Conservation (phyloP, 2,329 filamentous ascomycete genomes). For the Ploettnerulaceae sp. region DNA sequence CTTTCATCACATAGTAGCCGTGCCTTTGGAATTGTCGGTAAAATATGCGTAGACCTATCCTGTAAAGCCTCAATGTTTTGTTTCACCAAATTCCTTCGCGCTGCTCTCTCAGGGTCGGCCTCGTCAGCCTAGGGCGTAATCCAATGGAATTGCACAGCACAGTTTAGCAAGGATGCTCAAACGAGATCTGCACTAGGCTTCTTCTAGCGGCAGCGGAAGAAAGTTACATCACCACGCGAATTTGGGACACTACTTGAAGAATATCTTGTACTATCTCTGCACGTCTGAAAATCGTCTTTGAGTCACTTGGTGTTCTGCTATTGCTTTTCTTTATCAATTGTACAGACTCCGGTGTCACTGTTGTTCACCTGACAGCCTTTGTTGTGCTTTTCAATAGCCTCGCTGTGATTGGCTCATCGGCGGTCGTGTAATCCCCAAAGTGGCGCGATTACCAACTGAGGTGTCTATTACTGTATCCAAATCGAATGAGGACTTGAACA, state of each 20-base stretch:
- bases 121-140: slow-evolving; percentile 7
- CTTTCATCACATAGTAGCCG: slow-evolving; percentile 30
- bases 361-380: background rate
- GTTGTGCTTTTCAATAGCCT: slow-evolving; percentile 11
- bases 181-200: slow-evolving; percentile 11
- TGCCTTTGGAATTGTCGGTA: background rate
- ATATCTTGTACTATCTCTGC: background rate
- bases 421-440: background rate
- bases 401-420: slow-evolving; percentile 13
- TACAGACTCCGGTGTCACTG: background rate
- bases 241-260: background rate
- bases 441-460: slow-evolving; percentile 13
- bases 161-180: slow-evolving; percentile 1
- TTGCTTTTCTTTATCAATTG: background rate
- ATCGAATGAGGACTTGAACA: background rate
- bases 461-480: too few species aligned
- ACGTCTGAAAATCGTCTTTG: background rate
- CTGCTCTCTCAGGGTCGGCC: slow-evolving; percentile 2
- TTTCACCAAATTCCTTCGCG: slow-evolving; percentile 3
- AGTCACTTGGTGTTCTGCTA: background rate
- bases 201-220: background rate
- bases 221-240: slow-evolving; percentile 3
- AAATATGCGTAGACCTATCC: background rate
- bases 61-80: slow-evolving; percentile 5
- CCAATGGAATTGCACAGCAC: slow-evolving; percentile 2